A percentile compares a stretch with the other conserved stretches of the same genome.
Conservation (phyloP, 1,284 basidiomycete species). For the Boletellus deceptivus region DNA sequence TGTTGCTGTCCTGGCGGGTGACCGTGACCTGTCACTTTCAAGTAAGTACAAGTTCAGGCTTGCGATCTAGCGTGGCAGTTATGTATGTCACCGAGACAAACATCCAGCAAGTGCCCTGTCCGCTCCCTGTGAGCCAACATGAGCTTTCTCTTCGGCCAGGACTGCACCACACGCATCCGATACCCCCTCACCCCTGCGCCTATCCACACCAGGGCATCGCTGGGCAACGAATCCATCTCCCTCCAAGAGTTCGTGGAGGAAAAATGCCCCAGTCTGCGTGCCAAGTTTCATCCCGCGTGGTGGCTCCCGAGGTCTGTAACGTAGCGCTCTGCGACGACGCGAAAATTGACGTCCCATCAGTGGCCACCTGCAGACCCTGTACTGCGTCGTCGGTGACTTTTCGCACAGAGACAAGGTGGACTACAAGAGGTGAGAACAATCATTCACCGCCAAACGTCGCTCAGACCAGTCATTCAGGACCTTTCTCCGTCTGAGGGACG, state of each 20-base stretch:
- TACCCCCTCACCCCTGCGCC: constrained; percentile 40
- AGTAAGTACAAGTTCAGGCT: too few relatives aligned
- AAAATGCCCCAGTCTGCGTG: constrained; percentile 56
- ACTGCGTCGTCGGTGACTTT: constrained; percentile 70
- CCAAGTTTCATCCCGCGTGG: constrained; percentile 59
- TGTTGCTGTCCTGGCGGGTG: constrained; percentile 12
- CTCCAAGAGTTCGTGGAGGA: constrained; percentile 55
- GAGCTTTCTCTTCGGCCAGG: constrained; percentile 31
- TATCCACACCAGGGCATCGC: constrained; percentile 36
- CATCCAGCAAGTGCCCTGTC: background rate
- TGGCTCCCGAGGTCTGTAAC: constrained; percentile 61
- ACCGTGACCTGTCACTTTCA: constrained; percentile 27
- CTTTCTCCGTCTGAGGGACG: constrained; percentile 60
- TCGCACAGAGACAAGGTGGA: constrained; percentile 65
- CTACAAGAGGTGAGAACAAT: constrained; percentile 54
- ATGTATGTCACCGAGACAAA: constrained; percentile 15
- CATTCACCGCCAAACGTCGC: background rate
- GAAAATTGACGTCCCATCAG: constrained; percentile 34
- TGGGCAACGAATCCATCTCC: constrained; percentile 29
- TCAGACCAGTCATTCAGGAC: constrained; percentile 39
- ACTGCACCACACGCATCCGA: constrained; percentile 27
- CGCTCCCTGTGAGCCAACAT: constrained; percentile 14
- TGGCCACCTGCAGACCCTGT: constrained; percentile 73
- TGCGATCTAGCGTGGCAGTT: background rate
- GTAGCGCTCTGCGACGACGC: constrained; percentile 1